Base-by-base conservation (phyloP, 495 filamentous ascomycete species). In the Penicillium lagena region DNA sequence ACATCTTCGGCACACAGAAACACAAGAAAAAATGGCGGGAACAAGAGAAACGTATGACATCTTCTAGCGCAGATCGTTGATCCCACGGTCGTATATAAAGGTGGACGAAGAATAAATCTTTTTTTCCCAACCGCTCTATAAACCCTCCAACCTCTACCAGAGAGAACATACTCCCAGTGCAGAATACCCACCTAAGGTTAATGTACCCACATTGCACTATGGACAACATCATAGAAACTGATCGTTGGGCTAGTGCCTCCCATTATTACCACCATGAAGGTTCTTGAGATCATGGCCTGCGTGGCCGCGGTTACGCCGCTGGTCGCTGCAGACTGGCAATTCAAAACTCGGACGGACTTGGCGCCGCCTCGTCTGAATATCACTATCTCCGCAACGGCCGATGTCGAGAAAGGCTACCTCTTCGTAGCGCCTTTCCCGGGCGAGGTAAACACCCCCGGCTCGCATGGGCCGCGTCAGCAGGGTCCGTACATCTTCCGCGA, bases 361-460 rank as follows among this genome's bases (percentile, higher is more conserved):
- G 70, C 77, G 9, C 75, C 75, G 10, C 76, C 76, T 14, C 67
- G 62, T 9, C 57, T 79, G 37, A 79, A 80, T 46, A 78, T 79
- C 58, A 80, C 74, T 32, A 78, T 78, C 35, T 66, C 69, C 4
- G 72, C 75, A 0, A 55, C 73, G 10, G 34, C 60, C 32, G 67
- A 72, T 39, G 70, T 74, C 29, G 71, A 72, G 40, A 60, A 67
- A 44, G 75, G 76, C 9, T 78, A 75, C 47, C 64, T 80, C 32
- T 78, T 80, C 48, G 56, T 79, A 6, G 71, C 77, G 7, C 77
- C 76, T 1, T 79, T 76, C 64, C 75, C 8, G 73, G 75, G 6
- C 71, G 53, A 37, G 52, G 46, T 45, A 35, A 45, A 5, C 50
- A 59, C 29, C 53, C 55, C 3, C 55, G 58, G 32, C 22, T 54